Base-by-base conservation (phyloP, 2,329 filamentous ascomycete species). In the Pseudogymnoascus sp. region DNA sequence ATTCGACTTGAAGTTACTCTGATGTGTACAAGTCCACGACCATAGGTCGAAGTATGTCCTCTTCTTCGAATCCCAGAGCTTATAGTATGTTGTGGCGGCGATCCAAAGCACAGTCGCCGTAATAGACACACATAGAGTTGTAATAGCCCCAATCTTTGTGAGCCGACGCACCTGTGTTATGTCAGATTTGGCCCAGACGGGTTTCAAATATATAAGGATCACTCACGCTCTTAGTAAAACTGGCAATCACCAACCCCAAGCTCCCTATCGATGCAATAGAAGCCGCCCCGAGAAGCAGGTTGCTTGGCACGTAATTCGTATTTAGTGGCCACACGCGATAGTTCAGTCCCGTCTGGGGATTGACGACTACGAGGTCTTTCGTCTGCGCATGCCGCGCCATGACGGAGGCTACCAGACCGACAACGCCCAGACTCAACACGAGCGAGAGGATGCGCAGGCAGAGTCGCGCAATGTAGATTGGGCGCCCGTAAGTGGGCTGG, bases 61-160 rank as follows among this genome's bases (percentile, higher is more conserved):
- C 50, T 35, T 57, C n/a, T 57, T 35, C 10, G 50, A 57, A 57
- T 57, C 50, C 50, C 50, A 57, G 17, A 57, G 50, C 17, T 57
- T 57, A 6, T 13, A 57, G 28, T 57, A 57, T 57, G 50, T 15
- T 7, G 50, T 57, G n/a, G 50, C 50, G 17, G 50, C 50, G 10
- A 57, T 35, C 50, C 50, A 57, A 57, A 57, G 50, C 4, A 35
- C 28, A 57, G 50, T 35, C 11, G 50, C 50, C 10, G 50, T 57
- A 17, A 57, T 57, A 13, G 50, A 57, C 8, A 57, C 50, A 21
- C 50, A 57, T 35, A 57, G 28, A 10, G 50, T 57, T 57, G 50
- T 33, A 33, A 57, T 21, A 57, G 50, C 50, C 8, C 50, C 50
- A 33, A 57, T 35, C 28, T 57, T 57, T 35, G 50, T 57, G 28